Percentiles rank a stretch among this genome's conserved stretches.
Conservation (phyloP, 2,329 filamentous ascomycete genomes). For the Lachnellula suecica region DNA sequence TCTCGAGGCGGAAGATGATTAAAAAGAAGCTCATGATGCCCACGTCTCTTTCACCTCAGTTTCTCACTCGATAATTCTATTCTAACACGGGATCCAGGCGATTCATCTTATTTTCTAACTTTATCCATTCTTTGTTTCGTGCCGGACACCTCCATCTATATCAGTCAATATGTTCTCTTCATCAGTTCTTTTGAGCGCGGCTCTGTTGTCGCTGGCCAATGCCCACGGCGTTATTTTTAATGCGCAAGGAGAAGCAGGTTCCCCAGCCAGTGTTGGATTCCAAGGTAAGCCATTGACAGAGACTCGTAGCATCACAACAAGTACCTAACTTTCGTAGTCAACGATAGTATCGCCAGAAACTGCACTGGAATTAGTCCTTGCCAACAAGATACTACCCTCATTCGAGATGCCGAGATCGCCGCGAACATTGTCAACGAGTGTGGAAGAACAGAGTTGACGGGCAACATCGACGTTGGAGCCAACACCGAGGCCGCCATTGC, state of each 20-base stretch:
- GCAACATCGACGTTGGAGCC: constrained; percentile 61
- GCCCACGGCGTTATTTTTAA: constrained; percentile 48
- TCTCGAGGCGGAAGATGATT: not conserved
- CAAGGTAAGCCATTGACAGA: constrained; percentile 35
- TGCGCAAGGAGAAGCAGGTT: constrained; percentile 45
- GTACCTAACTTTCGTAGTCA: constrained; percentile 38
- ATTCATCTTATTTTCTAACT: constrained; percentile 23
- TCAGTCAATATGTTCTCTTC: constrained; percentile 37
- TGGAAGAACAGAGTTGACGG: constrained; percentile 58
- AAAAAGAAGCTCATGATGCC: constrained; percentile 1
- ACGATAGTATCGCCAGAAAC: constrained; percentile 56
- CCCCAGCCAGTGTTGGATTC: constrained; percentile 43
- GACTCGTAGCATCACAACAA: not conserved
- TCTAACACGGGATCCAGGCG: constrained; percentile 24
- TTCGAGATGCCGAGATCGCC: constrained; percentile 54
- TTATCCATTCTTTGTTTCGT: constrained; percentile 32
- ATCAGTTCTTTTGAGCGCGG: constrained; percentile 30
- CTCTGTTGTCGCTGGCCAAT: constrained; percentile 36
- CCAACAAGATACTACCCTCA: constrained; percentile 64
- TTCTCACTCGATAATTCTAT: constrained; percentile 21
- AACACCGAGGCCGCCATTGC: constrained; percentile 52
- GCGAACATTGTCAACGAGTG: constrained; percentile 57
- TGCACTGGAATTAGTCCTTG: constrained; percentile 64
- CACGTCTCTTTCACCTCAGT: constrained; percentile 19
- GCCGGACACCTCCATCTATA: constrained; percentile 30